Evolutionary conservation across 2,329 filamentous ascomycete genomes (phyloP).

Genomic region (Diaporthe eres): DNA sequence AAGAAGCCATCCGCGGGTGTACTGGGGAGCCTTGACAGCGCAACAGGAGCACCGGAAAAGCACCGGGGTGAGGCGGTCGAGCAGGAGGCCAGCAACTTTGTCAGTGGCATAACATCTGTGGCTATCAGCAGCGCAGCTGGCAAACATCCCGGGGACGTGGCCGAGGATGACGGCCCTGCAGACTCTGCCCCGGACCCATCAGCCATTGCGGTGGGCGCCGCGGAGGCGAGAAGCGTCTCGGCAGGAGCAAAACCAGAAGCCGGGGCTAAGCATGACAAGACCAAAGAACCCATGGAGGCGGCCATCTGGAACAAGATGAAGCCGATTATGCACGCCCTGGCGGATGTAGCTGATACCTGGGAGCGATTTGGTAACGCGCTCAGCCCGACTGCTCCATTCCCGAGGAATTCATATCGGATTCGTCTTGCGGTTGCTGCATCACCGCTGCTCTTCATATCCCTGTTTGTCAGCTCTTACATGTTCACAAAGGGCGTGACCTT

Average conservation of each 20-base stretch:
- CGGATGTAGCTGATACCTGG: constrained; percentile 65
- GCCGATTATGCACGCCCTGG: constrained; percentile 74
- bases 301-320: constrained; percentile 84
- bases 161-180: constrained; percentile 47
- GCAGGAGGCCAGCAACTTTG: constrained; percentile 85
- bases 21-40: constrained; percentile 80
- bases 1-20: constrained; percentile 84
- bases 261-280: constrained; percentile 74
- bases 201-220: constrained; percentile 53
- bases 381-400: constrained; percentile 75
- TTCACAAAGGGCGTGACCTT: constrained; percentile 77
- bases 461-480: constrained; percentile 70
- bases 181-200: constrained; percentile 53
- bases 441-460: constrained; percentile 65
- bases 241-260: constrained; percentile 62
- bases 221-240: constrained; percentile 58
- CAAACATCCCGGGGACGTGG: constrained; percentile 73
- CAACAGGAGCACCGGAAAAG: constrained; percentile 86
- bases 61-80: constrained; percentile 88
- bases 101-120: constrained; percentile 79
- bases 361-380: constrained; percentile 69
- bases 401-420: constrained; percentile 64
- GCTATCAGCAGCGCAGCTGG: constrained; percentile 82
- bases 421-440: constrained; percentile 67
- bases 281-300: constrained; percentile 82